A percentile compares a stretch with the other conserved stretches of the same genome.
phyloP scores from a whole-genome alignment of 768 basidiomycete species.

The Cystobasidium onofrii region DNA sequence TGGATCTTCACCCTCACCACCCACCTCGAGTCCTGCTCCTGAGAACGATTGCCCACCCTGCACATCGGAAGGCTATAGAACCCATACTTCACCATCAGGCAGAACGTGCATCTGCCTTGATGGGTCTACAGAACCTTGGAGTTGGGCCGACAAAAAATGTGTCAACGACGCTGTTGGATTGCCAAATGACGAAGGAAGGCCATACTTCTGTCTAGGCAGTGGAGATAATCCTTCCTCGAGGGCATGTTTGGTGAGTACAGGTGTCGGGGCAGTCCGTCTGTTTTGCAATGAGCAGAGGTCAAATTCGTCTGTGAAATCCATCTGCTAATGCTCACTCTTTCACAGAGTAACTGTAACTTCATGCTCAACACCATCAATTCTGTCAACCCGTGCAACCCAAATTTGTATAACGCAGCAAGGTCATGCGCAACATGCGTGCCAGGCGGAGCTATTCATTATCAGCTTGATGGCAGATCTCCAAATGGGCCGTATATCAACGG shows the following conservation, averaged over 20 bases:
- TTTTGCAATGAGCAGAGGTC: no score
- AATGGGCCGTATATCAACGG: background rate
- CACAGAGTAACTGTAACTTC: constrained; percentile 6
- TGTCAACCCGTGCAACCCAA: background rate
- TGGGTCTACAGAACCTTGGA: background rate
- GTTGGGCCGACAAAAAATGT: background rate
- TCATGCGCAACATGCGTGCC: background rate
- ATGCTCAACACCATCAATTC: constrained; percentile 17
- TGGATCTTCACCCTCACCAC: background rate
- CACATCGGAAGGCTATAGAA: background rate
- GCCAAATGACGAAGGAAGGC: constrained; percentile 1
- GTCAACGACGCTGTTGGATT: background rate
- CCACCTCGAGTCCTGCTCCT: background rate
- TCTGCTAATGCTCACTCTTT: background rate
- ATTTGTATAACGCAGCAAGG: constrained; percentile 11
- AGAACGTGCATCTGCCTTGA: background rate
- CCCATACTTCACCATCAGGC: background rate
- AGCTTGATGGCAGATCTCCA: background rate
- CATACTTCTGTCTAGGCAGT: background rate
- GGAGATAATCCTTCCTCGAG: background rate
- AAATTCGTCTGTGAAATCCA: no score
- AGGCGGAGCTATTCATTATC: constrained; percentile 7
- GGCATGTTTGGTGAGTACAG: constrained; percentile 2
- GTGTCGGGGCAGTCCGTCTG: background rate
- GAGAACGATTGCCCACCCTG: background rate